These are phyloP conservation scores for Spathaspora sp. DNA, from an alignment of 805 yeast genomes.

Conservation along the genomic window DNA sequence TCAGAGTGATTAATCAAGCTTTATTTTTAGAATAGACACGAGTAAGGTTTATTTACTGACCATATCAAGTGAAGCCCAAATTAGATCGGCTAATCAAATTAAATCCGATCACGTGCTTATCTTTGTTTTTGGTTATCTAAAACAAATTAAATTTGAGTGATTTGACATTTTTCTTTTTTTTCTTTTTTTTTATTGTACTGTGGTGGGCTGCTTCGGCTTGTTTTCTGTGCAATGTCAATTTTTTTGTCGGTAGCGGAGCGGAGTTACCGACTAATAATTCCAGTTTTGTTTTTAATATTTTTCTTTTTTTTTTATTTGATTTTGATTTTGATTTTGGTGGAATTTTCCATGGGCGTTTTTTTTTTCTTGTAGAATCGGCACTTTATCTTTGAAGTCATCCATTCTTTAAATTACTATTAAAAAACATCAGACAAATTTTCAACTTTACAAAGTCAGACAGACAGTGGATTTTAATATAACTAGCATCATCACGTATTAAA, in stretches of 20 bases:
- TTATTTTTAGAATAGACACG: too few species aligned
- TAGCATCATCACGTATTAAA: not conserved
- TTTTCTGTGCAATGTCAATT: not conserved
- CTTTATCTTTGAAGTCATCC: not conserved
- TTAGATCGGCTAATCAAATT: not conserved
- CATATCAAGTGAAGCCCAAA: too few species aligned
- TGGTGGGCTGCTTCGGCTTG: not conserved
- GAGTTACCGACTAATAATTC: not conserved
- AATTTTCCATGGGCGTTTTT: not conserved
- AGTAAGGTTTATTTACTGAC: too few species aligned
- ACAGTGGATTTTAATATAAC: not conserved
- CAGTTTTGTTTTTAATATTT: too few species aligned
- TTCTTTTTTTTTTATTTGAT: too few species aligned
- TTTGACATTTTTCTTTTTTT: not conserved
- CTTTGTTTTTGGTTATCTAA: not conserved
- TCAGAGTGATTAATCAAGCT: not conserved
- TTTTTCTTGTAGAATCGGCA: not conserved
- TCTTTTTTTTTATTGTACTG: too few species aligned
- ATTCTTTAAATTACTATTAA: not conserved
- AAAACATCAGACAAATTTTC: not conserved
- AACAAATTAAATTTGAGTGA: not conserved
- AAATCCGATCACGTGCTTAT: not conserved
- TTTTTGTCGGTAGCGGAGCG: not conserved
- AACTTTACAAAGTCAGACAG: not conserved
- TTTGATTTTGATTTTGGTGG: not conserved